Evolutionary conservation across 306 rosid genomes (phyloP), one percentile per base, ranked within the genome.

Genomic region (Rosa multiflora): DNA sequence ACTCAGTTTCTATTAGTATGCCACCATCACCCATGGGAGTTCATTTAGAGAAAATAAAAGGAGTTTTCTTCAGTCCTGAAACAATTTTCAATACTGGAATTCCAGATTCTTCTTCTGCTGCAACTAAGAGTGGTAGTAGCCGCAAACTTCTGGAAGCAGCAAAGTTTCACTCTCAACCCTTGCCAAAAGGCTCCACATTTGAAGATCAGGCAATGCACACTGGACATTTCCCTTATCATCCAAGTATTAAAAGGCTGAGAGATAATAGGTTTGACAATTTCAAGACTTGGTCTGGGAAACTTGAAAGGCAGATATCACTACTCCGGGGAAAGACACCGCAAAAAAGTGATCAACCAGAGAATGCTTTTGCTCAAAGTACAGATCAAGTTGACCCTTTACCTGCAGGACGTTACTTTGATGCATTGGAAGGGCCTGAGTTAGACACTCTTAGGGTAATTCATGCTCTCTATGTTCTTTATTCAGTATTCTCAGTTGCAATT

Each of bases 241-340:
- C 89, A 10, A 83, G 79, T 66, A 78, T 80, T 66, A 74, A 53
- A 62, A 82, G 80, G 80, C 79, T 82, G 39, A 81, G 79, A 75
- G 94, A 91, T 75, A 89, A 77, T 72, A 86, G 94, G 76, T 92
- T 79, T 82, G 94, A 94, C 75, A 85, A 93, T 59, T 94, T 94
- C 56, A 94, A 92, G 80, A 94, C 98, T 59, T 90, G 85, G 89
- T 89, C 97, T 20, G 92, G 97, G 44, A 85, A 71, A 80, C 88
- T 94, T 61, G 97, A 88, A 83, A 89, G 90, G 80, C 97, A 92
- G 42, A 26, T 94, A 47, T n/a, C 96, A 62, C 42, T 84, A 9
- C 88, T 92, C 4, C 87, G 97, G 0, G 93, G 93, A 72, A 94
- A 86, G 83, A 21, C 82, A 20, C 85, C 82, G 0, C 64, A 17